These are phyloP conservation scores for Amylostereum areolatum DNA, from an alignment of 1,284 basidiomycete genomes.

Conservation along the genomic window DNA sequence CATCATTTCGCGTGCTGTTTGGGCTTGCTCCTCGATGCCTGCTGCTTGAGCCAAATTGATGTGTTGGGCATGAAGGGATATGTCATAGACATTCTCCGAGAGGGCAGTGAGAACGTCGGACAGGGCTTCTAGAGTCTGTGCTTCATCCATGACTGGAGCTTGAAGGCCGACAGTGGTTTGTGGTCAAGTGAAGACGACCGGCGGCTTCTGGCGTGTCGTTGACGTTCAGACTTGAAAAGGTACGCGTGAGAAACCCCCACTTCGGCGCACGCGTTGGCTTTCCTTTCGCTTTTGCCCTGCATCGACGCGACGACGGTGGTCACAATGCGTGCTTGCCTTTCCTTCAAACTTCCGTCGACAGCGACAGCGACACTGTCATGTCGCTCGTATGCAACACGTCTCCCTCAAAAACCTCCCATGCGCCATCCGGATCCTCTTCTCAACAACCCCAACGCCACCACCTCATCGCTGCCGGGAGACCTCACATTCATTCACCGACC, in stretches of 20 bases:
- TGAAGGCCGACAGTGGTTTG: too few relatives aligned
- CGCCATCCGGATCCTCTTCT: conserved; percentile 60
- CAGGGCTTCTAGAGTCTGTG: conserved; percentile 60
- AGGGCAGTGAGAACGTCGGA: conserved; percentile 51
- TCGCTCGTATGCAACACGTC: conserved; percentile 37
- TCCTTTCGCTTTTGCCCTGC: too few relatives aligned
- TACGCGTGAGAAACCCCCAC: too few relatives aligned
- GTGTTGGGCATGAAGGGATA: conserved; percentile 57
- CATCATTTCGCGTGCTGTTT: conserved; percentile 63
- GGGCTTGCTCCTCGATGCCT: conserved; percentile 50
- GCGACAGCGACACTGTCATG: too few relatives aligned
- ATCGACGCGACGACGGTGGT: too few relatives aligned
- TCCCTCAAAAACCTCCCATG: conserved; percentile 50
- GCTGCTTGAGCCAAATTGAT: conserved; percentile 51
- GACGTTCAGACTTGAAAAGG: too few relatives aligned
- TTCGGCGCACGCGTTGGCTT: too few relatives aligned
- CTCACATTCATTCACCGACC: conserved; percentile 75
- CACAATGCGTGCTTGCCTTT: too few relatives aligned
- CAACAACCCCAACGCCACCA: conserved; percentile 48
- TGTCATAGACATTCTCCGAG: conserved; percentile 53
- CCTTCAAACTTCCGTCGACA: too few relatives aligned
- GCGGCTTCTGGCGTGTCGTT: too few relatives aligned
- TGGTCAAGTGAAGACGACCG: too few relatives aligned
- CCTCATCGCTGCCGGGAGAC: conserved; percentile 49
- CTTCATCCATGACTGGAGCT: too few relatives aligned